Evolutionary conservation across 1,284 basidiomycete species (phyloP), one percentile per base, ranked within the genome.

Genomic region (Erythrobasidium hasegawianum): DNA sequence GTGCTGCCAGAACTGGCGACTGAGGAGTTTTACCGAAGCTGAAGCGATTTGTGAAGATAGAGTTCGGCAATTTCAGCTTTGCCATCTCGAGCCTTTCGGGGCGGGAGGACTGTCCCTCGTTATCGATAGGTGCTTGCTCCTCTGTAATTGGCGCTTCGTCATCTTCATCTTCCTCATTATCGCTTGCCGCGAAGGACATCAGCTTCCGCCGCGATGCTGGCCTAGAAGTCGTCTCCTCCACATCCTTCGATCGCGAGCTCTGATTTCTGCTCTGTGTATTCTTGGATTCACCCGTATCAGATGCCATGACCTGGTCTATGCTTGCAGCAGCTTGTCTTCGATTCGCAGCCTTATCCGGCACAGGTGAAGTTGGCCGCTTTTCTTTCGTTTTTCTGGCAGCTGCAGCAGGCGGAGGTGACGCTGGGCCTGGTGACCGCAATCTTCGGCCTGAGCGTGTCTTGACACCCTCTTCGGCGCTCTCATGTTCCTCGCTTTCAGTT

Each of bases 11-110:
- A 5, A 57, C 16, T 16, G 43, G 29, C 13, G 62, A 58, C 7
- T 41, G 50, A 13, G 62, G 62, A 1, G 43, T 29, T 16, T 55
- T 41, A 26, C 62, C 62, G 26, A 65, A 65, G 26, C 62, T 65
- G 45, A 65, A 65, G n/a, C 62, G 62, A 53, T 65, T 65, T 9
- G 62, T 56, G 40, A 65, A 65, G 1, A 65, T 52, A 13, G 62
- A 65, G 39, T 26, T 52, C 8, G 62, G 62, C 10, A 65, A 45
- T 22, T 65, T 65, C 11, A 65, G 54, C 39, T 65, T 65, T 2
- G 55, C 50, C 40, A 53, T 29, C 50, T 53, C 50, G 50, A 22
- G 16, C 22, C 24, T 53, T n/a, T 29, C 50, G 8, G n/a, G 14
- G 3, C 50, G n/a, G 4, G 50, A 29, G 20, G 24, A 3, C 3